Base-by-base conservation (phyloP, 352 stramenopile species). In the Pilasporangium apinafurcum region DNA sequence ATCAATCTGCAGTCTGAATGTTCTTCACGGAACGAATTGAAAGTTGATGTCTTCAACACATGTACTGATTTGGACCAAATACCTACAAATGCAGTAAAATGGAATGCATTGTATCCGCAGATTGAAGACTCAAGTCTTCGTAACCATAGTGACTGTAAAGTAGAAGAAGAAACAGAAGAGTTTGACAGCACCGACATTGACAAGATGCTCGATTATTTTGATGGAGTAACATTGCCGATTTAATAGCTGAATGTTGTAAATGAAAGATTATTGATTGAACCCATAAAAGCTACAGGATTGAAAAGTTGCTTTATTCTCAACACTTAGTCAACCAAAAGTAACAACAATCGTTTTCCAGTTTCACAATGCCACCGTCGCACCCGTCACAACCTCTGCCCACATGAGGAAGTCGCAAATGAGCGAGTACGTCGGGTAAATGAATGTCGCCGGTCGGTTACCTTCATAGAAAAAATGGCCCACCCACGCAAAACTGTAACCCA, bases 121-220 rank as follows among this genome's bases (percentile, higher is more conserved):
- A n/a, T n/a, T n/a, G n/a, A n/a, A n/a, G n/a, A n/a, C n/a, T n/a
- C n/a, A n/a, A n/a, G n/a, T n/a, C n/a, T n/a, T n/a, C n/a, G n/a
- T n/a, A n/a, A n/a, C n/a, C n/a, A n/a, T n/a, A n/a, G n/a, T n/a
- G n/a, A n/a, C n/a, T n/a, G n/a, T n/a, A n/a, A n/a, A n/a, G n/a
- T n/a, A n/a, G n/a, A n/a, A n/a, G n/a, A n/a, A n/a, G n/a, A n/a
- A n/a, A n/a, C 49, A 6, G 56, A 75, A 18, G 53, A 56, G 29
- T 54, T 71, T 3, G 57, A 72, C 37, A 68, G 37, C 26, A 48
- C 42, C 38, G 67, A 81, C 32, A 83, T 88, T 30, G 76, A 86
- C 62, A 71, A 83, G 32, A 69, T 89, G 62, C 60, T 84, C 34
- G 77, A 86, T 48, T 89, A 83, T 57, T 86, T 86, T 56, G 68